Percentiles rank a stretch among this genome's conserved stretches.
Evolutionary conservation across 495 filamentous ascomycete species (phyloP).

Genomic region (Aspergillus biplanus): DNA sequence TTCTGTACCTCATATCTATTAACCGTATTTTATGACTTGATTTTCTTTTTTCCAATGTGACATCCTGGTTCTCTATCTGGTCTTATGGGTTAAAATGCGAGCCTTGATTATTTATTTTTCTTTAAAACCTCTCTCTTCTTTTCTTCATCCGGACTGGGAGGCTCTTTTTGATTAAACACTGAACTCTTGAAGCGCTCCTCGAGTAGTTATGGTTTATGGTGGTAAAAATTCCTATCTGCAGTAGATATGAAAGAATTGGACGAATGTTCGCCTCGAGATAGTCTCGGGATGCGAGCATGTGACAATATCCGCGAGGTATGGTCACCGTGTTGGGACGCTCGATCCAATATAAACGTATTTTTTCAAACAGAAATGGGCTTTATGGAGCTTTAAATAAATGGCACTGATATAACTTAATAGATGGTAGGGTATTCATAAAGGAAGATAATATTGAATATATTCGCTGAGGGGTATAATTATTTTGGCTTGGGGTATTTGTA

Average conservation of each 20-base stretch:
- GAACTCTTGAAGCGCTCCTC: not conserved
- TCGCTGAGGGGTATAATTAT: conserved; percentile 1
- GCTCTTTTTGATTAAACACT: not conserved
- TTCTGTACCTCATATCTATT: not conserved
- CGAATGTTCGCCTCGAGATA: not conserved
- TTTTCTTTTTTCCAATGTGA: conserved; percentile 18
- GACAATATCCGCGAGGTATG: too few species aligned
- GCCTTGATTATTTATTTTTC: conserved; percentile 23
- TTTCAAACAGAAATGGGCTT: too few species aligned
- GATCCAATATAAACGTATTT: too few species aligned
- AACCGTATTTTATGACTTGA: not conserved
- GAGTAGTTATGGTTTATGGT: not conserved
- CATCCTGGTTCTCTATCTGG: conserved; percentile 37
- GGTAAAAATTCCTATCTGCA: not conserved
- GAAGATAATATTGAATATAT: conserved; percentile 1
- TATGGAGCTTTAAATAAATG: not conserved
- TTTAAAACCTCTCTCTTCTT: not conserved
- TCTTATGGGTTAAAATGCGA: conserved; percentile 40
- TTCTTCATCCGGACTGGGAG: not conserved
- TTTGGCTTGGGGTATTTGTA: not conserved
- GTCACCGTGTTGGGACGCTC: too few species aligned
- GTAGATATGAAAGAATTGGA: not conserved
- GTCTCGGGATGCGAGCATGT: not conserved
- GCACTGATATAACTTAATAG: not conserved
- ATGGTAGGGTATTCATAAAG: not conserved